Evolutionary conservation across 345 rosid species (phyloP).

Genomic region (Ricinus communis): DNA sequence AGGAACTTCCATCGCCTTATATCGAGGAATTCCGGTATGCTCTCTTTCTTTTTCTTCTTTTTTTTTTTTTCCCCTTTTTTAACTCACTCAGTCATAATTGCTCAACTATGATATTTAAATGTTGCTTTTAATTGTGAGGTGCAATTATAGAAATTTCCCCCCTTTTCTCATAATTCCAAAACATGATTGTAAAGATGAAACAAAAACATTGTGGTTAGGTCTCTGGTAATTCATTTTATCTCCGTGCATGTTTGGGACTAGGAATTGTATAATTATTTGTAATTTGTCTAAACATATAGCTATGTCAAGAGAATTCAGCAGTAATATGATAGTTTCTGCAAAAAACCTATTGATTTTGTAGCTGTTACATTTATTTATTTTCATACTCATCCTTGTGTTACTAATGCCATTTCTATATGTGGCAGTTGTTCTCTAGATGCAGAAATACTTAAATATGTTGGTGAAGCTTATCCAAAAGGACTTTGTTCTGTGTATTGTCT

Average conservation of each 20-base stretch:
- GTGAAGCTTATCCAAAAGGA: conserved; percentile 94
- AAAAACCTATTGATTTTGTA: no score
- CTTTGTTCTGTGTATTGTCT: conserved; percentile 71
- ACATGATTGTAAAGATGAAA: no score
- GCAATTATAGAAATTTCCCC: no score
- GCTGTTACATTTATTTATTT: no score
- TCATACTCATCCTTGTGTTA: not conserved
- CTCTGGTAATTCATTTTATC: no score
- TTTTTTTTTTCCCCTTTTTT: no score
- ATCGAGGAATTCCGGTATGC: conserved; percentile 85
- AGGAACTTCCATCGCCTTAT: conserved; percentile 83
- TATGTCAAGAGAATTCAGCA: not conserved
- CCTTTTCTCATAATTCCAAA: not conserved
- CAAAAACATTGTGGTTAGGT: no score
- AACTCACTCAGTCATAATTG: not conserved
- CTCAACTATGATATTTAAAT: not conserved
- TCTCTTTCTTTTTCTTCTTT: not conserved
- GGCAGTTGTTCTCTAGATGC: conserved; percentile 83
- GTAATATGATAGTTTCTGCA: not conserved
- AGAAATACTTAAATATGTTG: conserved; percentile 75
- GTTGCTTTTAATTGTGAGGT: no score
- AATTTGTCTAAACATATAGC: not conserved
- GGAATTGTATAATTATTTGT: not conserved
- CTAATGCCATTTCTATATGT: conserved; percentile 17
- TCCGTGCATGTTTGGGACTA: no score